These are phyloP conservation scores for Mycosarcoma mackinlayi DNA, from an alignment of 1,284 basidiomycete genomes.

Conservation along the genomic window DNA sequence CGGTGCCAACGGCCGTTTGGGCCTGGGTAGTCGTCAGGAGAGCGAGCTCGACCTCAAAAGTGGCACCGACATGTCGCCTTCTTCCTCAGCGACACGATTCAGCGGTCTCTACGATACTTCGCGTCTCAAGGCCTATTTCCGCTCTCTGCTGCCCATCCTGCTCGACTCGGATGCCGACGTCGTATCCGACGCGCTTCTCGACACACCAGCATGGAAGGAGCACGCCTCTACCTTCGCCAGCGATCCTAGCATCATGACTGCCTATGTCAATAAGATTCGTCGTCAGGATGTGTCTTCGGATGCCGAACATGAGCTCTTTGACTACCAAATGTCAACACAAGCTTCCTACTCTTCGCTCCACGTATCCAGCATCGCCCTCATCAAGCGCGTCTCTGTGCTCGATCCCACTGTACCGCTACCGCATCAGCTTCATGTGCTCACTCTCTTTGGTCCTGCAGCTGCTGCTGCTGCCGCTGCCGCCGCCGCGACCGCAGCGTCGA, in stretches of 20 bases:
- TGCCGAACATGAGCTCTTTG: slow-evolving; percentile 38
- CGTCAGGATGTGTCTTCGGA: slow-evolving; percentile 37
- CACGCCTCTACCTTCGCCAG: slow-evolving; percentile 44
- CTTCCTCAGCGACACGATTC: slow-evolving; percentile 29
- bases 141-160: slow-evolving; percentile 45
- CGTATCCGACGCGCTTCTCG: slow-evolving; percentile 40
- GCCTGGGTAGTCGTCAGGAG: slow-evolving; percentile 11
- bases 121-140: slow-evolving; percentile 41
- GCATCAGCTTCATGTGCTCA: slow-evolving; percentile 88
- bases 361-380: slow-evolving; percentile 88
- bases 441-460: slow-evolving; percentile 88
- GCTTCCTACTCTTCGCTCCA: slow-evolving; percentile 84
- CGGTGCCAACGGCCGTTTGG: slow-evolving; percentile 19
- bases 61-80: slow-evolving; percentile 33
- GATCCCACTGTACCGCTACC: slow-evolving; percentile 83
- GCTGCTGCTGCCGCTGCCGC: slow-evolving; percentile 61
- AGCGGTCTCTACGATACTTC: slow-evolving; percentile 30
- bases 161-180: slow-evolving; percentile 42
- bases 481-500: slow-evolving; percentile 2
- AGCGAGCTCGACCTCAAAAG: slow-evolving; percentile 17
- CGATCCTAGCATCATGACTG: slow-evolving; percentile 50
- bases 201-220: slow-evolving; percentile 49
- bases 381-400: slow-evolving; percentile 87
- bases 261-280: slow-evolving; percentile 61
- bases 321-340: slow-evolving; percentile 78